Evolutionary conservation across 768 basidiomycete species (phyloP).

Genomic region (Pisolithus microcarpus): DNA sequence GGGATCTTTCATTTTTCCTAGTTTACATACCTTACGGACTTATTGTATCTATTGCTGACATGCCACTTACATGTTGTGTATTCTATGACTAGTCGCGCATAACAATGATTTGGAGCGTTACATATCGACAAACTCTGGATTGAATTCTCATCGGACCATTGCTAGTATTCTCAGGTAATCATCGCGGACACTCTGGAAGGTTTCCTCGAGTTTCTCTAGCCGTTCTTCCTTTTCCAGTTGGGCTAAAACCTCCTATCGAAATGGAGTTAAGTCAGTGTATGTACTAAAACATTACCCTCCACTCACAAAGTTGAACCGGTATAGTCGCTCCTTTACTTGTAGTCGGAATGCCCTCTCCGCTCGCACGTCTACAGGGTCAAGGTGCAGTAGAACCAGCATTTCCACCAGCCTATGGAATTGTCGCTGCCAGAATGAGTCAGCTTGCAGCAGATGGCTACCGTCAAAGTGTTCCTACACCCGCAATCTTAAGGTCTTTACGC

Average conservation of each 20-base stretch:
- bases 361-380: conserved; percentile 55
- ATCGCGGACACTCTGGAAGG: conserved; percentile 77
- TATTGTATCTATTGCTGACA: conserved; percentile 12
- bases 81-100: background rate
- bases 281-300: background rate
- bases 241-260: conserved; percentile 68
- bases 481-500: conserved; percentile 82
- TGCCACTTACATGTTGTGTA: background rate
- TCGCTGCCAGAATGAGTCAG: conserved; percentile 42
- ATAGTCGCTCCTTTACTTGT: conserved; percentile 91
- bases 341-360: conserved; percentile 65
- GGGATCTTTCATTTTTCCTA: conserved; percentile 21
- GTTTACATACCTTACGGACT: conserved; percentile 6
- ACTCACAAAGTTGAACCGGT: conserved; percentile 90
- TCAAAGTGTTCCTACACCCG: conserved; percentile 48
- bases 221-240: conserved; percentile 86
- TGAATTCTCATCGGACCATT: conserved; percentile 28
- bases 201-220: conserved; percentile 85
- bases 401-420: conserved; percentile 91
- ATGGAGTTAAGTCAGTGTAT: background rate
- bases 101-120: background rate
- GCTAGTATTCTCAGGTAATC: conserved; percentile 80
- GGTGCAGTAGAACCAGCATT: conserved; percentile 73
- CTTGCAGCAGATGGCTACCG: conserved; percentile 1
- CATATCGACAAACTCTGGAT: background rate